phyloP scores from a whole-genome alignment of 495 filamentous ascomycete species.

The Podospora comata region DNA sequence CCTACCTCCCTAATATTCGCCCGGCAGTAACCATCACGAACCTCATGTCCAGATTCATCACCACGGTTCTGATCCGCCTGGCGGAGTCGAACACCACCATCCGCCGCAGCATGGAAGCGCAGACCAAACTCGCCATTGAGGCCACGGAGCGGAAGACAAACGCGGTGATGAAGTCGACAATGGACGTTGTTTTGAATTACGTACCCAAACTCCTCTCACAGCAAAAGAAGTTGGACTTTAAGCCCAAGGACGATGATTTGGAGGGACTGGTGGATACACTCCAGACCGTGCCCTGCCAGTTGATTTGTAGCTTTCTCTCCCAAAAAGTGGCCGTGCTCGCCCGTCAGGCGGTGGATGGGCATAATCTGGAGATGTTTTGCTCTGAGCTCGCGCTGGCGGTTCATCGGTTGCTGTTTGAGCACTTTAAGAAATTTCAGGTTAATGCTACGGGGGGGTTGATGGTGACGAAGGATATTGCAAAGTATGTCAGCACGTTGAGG shows the following conservation, averaged over 20 bases:
- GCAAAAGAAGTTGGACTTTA: conserved; percentile 91
- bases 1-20: conserved; percentile 72
- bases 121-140: conserved; percentile 65
- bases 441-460: conserved; percentile 89
- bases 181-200: conserved; percentile 82
- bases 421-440: conserved; percentile 90
- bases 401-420: conserved; percentile 74
- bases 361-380: conserved; percentile 72
- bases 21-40: conserved; percentile 85
- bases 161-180: conserved; percentile 76
- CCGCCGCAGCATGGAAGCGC: conserved; percentile 84
- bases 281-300: conserved; percentile 79
- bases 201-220: conserved; percentile 65
- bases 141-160: conserved; percentile 88
- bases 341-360: conserved; percentile 65
- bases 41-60: conserved; percentile 86
- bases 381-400: conserved; percentile 83
- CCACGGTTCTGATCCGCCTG: conserved; percentile 85
- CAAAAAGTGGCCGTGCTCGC: conserved; percentile 57
- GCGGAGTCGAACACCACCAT: conserved; percentile 85
- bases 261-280: conserved; percentile 71
- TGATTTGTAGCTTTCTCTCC: conserved; percentile 71
- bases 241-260: conserved; percentile 80
- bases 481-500: conserved; percentile 78
- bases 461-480: conserved; percentile 92